Evolutionary conservation across 805 yeast species (phyloP).

Genomic region (Monosporozyma aerobia): DNA sequence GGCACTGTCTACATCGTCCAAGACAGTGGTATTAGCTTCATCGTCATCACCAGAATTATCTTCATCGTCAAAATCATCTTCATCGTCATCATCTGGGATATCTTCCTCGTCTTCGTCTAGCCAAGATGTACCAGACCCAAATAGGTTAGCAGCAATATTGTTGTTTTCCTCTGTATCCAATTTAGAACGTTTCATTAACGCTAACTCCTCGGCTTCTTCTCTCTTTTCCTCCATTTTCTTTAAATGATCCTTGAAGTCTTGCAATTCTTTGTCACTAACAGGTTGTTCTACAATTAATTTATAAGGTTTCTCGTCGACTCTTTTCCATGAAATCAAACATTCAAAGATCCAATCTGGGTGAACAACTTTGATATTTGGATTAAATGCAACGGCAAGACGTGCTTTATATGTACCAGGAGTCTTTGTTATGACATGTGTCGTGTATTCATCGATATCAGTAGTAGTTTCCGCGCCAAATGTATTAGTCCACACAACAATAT

Average conservation of each 20-base stretch:
- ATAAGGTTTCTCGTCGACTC: constrained; percentile 53
- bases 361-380: constrained; percentile 63
- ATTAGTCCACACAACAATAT: constrained; percentile 83
- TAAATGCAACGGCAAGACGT: constrained; percentile 59
- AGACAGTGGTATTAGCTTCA: constrained; percentile 8
- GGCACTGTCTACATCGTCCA: constrained; percentile 3
- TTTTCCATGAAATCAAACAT: constrained; percentile 72
- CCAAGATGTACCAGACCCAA: constrained; percentile 28
- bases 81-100: constrained; percentile 19
- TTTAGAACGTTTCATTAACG: constrained; percentile 9
- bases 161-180: constrained; percentile 3
- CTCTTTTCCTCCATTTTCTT: constrained; percentile 27
- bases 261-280: constrained; percentile 35
- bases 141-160: constrained; percentile 8
- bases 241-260: constrained; percentile 25
- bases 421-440: constrained; percentile 84
- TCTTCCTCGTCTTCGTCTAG: constrained; percentile 27
- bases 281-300: constrained; percentile 43
- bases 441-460: constrained; percentile 55
- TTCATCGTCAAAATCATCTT: constrained; percentile 23
- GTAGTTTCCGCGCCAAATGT: constrained; percentile 87
- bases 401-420: constrained; percentile 79
- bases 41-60: constrained; percentile 18
- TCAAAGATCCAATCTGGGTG: constrained; percentile 89
- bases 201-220: constrained; percentile 28